These are phyloP conservation scores for Lactifluus hygrophoroides DNA, from an alignment of 768 basidiomycete species.

Conservation along the genomic window DNA sequence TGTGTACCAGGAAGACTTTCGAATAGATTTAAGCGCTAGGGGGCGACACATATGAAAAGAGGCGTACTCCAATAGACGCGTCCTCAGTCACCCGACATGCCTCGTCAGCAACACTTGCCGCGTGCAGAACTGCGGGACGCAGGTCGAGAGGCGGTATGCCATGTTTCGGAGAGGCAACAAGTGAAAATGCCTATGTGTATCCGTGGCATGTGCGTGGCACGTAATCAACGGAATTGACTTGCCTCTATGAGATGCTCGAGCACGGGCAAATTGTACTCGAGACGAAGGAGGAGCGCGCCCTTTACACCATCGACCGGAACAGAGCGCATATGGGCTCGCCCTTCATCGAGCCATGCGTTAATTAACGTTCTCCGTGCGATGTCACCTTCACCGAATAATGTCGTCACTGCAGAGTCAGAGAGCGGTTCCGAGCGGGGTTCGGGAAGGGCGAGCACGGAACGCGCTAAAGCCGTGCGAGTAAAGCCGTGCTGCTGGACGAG, in stretches of 20 bases:
- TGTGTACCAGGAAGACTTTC: constrained; percentile 68
- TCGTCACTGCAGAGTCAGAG: constrained; percentile 58
- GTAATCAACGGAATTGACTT: constrained; percentile 15
- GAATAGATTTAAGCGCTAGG: neutral
- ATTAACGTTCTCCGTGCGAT: constrained; percentile 56
- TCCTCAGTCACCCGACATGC: constrained; percentile 57
- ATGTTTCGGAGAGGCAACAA: constrained; percentile 47
- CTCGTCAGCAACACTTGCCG: constrained; percentile 53
- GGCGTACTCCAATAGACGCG: constrained; percentile 46
- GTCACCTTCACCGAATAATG: constrained; percentile 66
- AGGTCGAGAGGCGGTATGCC: constrained; percentile 50
- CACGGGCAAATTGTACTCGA: constrained; percentile 62
- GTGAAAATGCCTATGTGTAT: constrained; percentile 54
- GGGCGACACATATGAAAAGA: neutral
- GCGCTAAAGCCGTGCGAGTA: constrained; percentile 59
- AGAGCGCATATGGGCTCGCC: constrained; percentile 41
- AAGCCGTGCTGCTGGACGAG: constrained; percentile 64
- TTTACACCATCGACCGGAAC: constrained; percentile 30
- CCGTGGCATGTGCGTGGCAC: neutral
- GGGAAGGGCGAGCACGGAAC: constrained; percentile 50
- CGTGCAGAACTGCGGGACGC: constrained; percentile 51
- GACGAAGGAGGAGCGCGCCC: constrained; percentile 45
- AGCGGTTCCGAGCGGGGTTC: constrained; percentile 48
- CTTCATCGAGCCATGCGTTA: constrained; percentile 67
- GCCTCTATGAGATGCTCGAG: constrained; percentile 62